Conservation (phyloP, 1,139 yeast species). For the Zygosaccharomyces pseudobailii region DNA sequence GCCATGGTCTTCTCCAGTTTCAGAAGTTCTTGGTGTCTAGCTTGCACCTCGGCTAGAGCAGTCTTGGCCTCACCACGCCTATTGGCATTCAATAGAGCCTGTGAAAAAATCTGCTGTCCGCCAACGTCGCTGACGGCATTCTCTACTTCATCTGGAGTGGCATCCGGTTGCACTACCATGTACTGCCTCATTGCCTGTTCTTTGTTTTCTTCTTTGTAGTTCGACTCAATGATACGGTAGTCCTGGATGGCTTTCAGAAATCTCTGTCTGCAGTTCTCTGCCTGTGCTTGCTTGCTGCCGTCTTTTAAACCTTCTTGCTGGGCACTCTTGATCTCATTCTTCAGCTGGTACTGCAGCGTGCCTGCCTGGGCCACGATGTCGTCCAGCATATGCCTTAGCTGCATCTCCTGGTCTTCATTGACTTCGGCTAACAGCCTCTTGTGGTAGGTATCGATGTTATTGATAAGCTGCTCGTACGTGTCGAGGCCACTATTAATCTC, state of each 20-base stretch:
- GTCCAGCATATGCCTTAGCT: conserved; percentile 72
- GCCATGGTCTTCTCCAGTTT: conserved; percentile 95
- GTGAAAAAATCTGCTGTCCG: conserved; percentile 89
- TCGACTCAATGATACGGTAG: conserved; percentile 81
- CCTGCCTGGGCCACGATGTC: conserved; percentile 73
- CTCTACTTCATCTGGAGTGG: conserved; percentile 76
- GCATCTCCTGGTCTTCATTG: conserved; percentile 71
- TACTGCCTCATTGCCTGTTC: conserved; percentile 91
- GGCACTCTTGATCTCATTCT: conserved; percentile 68
- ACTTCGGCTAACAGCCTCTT: conserved; percentile 79
- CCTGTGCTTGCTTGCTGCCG: conserved; percentile 81
- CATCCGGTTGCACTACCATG: conserved; percentile 88
- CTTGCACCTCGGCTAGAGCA: conserved; percentile 92
- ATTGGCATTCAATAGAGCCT: conserved; percentile 85
- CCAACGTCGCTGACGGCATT: conserved; percentile 82
- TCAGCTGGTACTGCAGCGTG: conserved; percentile 69
- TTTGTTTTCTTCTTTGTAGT: conserved; percentile 78
- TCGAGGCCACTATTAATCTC: conserved; percentile 75
- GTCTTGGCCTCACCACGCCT: conserved; percentile 97
- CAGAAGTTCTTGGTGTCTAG: conserved; percentile 91
- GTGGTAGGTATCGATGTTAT: conserved; percentile 77
- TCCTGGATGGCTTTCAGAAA: conserved; percentile 83
- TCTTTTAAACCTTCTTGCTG: conserved; percentile 71
- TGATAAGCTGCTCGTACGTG: conserved; percentile 72
- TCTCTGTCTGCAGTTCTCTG: conserved; percentile 80